These are phyloP conservation scores for Sabuloglossum arenarium DNA, from an alignment of 495 filamentous ascomycete species.

Conservation along the genomic window DNA sequence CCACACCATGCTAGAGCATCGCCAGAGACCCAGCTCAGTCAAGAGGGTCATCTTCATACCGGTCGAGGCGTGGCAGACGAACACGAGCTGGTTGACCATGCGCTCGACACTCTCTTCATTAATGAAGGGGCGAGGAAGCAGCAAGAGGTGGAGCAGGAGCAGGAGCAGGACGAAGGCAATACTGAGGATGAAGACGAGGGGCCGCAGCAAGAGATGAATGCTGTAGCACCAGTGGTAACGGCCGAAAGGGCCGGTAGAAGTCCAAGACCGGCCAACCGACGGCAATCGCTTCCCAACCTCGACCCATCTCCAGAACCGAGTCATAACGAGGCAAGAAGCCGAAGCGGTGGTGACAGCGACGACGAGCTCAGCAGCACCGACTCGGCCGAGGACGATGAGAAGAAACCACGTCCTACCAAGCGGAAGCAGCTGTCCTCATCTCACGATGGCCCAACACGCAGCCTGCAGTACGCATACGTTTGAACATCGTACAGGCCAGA, in stretches of 20 bases:
- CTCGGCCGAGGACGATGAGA: background rate
- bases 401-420: background rate
- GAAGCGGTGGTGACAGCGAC: conserved; percentile 2
- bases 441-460: no score
- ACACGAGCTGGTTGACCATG: background rate
- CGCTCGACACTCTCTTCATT: background rate
- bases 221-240: background rate
- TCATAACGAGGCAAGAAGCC: background rate
- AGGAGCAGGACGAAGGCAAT: no score
- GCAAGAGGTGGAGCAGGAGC: no score
- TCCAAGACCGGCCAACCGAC: background rate
- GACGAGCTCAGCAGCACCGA: background rate
- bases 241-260: background rate
- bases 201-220: background rate
- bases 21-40: background rate
- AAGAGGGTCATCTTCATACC: conserved; percentile 2
- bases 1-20: no score
- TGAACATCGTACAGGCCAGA: no score
- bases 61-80: background rate
- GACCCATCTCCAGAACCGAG: background rate
- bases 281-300: background rate
- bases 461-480: no score
- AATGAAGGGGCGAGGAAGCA: background rate
- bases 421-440: background rate
- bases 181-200: no score